Evolutionary conservation across 2,329 filamentous ascomycete species (phyloP), one percentile per base, ranked within the genome.

Genomic region (Biscogniauxia mediterranea): DNA sequence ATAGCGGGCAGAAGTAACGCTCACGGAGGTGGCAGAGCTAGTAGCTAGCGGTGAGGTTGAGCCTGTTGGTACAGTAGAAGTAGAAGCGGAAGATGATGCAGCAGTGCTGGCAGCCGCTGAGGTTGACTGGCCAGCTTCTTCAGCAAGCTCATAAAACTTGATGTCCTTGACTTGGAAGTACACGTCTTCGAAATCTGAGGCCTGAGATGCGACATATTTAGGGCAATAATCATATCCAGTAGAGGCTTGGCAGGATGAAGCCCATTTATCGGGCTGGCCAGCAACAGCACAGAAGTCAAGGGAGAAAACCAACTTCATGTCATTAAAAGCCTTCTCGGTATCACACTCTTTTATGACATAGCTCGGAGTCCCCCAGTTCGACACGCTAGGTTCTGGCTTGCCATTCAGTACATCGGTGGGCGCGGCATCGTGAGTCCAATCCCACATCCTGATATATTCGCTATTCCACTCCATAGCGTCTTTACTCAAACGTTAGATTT

Each of bases 391-490:
- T 26, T 63, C 56, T 13, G 71, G 71, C 15, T 68, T 65, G 56
- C 62, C 65, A n/a, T 55, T 62, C 8, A 73, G 72, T 55, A 89
- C 83, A 71, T 91, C 86, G n/a, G 86, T 78, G n/a, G 75, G 71
- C n/a, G 87, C 80, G 13, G 74, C 70, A 25, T 70, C 71, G 28
- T 84, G 82, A 0, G 83, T 78, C 74, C 90, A 92, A 75, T 86
- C 87, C 82, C 84, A 92, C 60, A 91, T 78, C 52, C 80, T 84
- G 69, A 92, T 86, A 23, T 79, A 81, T 1, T 80, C 71, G 46
- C 78, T 75, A 17, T 84, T 88, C 87, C 88, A 91, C 66, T 87
- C 80, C 62, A 83, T 82, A 15, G 83, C 84, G 63, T 32, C 51
- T 52, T 52, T 11, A 19, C 11, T 83, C 85, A 23, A 84, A 8